Evolutionary conservation across 2,329 filamentous ascomycete genomes (phyloP), one percentile per base, ranked within the genome.

Genomic region (Diplodia scrobiculata): DNA sequence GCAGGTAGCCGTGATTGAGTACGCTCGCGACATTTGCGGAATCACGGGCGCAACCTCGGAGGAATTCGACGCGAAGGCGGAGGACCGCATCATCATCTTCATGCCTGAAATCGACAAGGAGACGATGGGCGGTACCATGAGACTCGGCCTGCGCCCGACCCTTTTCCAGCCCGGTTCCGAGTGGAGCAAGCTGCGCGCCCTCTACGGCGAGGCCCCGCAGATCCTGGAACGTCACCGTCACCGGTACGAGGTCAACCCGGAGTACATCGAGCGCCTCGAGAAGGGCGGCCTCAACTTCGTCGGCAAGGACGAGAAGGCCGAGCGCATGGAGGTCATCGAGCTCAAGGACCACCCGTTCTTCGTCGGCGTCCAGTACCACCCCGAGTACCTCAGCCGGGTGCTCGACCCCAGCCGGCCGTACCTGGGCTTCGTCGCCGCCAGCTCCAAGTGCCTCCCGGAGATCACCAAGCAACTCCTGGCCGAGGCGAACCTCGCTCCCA

Each of bases 1-100:
- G 88, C 95, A 98, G 77, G 85, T 97, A 54, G 92, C 94, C 21
- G 92, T 97, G 54, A 90, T 97, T 71, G 93, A 98, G 78, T 91
- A 87, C 71, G 92, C 92, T 1, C 87, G 92, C 50, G 88, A 91
- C 70, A 81, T 94, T 0, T 90, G 87, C 78, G 86, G 85, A 32
- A 83, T 92, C 68, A 77, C 79, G 3, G 78, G 81, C 51, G 86
- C 86, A 0, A 82, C 81, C 4, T 85, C 82, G 5, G 82, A 81
- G 65, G 86, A 89, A 70, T 83, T 88, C 69, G 77, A 85, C 76
- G 83, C 27, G 82, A 74, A 81, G 2, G 84, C 87, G n/a, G 80
- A 87, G 55, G 83, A 92, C 73, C 87, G 86, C 29, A 86, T 91
- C 32, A 87, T 99, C 70, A 86, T 98, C 71, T 94, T 90, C 80